Evolutionary conservation across 371 early-diverging fungal species (phyloP), one percentile per base, ranked within the genome.

Genomic region (Mucor piriformis): DNA sequence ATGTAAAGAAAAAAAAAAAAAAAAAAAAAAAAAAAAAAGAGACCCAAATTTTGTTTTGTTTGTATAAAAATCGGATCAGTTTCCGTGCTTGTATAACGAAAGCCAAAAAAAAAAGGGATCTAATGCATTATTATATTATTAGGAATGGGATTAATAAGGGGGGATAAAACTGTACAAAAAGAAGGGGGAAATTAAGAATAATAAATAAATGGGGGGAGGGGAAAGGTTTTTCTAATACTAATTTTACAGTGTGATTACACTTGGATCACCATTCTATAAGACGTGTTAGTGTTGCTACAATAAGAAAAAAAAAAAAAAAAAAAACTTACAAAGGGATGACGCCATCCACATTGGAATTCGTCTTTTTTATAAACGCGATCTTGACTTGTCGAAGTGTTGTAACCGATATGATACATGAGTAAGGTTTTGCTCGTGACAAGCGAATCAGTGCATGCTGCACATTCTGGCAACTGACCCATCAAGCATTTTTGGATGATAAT

Each of bases 331-430:
- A 86, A 86, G 54, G 83, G 83, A 33, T 86, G 83, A 46, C 86
- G 73, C 86, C 86, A 86, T 5, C 83, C 83, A 63, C 86, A 86
- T 48, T 86, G 86, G 54, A 82, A 86, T 54, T 83, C 79, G 43
- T 80, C 65, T 54, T 78, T 77, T 51, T 76, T 72, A 58, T 86
- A 86, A n/a, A 54, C 33, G 29, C 84, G 72, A 42, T 81, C 82
- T 6, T 66, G 59, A 55, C 85, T 84, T 15, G 84, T 86, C 13
- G 83, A 83, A 20, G 85, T 77, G 56, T 86, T 86, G 51, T 77
- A 84, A 8, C 86, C 86, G 48, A 86, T 76, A 72, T 86, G 85
- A 34, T 79, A 73, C 74, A 82, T 84, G 12, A 82, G 66, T 34
- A 86, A 52, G 7, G 77, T 80, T 49, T 79, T 77, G 51, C 83